Evolutionary conservation across 2,329 filamentous ascomycete species (phyloP), one percentile per base, ranked within the genome.

Genomic region (Apiospora phragmitis): DNA sequence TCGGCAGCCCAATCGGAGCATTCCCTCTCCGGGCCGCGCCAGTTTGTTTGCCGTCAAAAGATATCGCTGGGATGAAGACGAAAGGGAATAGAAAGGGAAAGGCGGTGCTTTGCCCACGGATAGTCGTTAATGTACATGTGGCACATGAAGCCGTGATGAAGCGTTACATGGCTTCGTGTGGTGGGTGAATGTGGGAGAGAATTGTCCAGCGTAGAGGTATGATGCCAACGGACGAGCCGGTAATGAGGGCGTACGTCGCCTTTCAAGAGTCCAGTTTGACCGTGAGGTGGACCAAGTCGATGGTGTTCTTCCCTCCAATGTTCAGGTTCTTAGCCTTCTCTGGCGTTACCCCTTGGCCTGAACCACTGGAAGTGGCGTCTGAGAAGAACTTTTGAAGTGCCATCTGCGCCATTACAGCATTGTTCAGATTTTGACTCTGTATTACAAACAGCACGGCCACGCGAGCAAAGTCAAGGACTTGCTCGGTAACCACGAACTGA

Each of bases 381-480:
- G 80, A 83, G 73, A 92, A 90, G 74, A 91, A 88, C 1, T 76
- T 80, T 76, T 91, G 87, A 16, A 92, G 80, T 4, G 79, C 76
- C 9, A 79, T 81, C 76, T 92, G 90, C 0, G 89, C 89, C 7
- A 79, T 79, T 65, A 87, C 84, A 0, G 90, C 90, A 49, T 83
- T 81, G 42, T 82, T 78, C 1, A 90, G 75, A 6, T 79, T 82
- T 70, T 87, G 80, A 74, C 89, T 80, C 75, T 92, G 89, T 2
- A 92, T 81, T 35, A 93, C 83, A 73, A 85, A 92, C 21, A 93
- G 82, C 3, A 92, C 87, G 0, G 85, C 86, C 2, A 91, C 85
- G 4, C 90, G 85, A 0, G 89, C 87, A 80, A 93, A 93, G 75
- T 92, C 90, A 1, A 91, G 80, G 0, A 86, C 84, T 67, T 88